Base-by-base conservation (phyloP, 345 rosid species). In the Populus nigra region DNA sequence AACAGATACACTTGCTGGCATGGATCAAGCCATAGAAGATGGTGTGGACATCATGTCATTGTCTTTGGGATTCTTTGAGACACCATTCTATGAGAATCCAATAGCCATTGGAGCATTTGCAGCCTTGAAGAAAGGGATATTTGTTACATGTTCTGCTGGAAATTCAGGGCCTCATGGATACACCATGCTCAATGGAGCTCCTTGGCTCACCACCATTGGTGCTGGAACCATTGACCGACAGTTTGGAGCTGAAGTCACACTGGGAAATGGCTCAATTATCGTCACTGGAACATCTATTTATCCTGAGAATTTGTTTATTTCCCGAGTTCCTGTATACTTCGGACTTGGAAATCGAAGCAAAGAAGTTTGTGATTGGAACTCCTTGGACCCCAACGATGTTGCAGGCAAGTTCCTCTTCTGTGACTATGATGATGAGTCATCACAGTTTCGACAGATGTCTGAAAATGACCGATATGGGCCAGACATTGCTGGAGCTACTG, bases 91-190 rank as follows among this genome's bases (percentile, higher is more conserved):
- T 47, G 49, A 76, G 73, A 87, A 89, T 77, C 89, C 88, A 7
- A 80, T 88, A 3, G 90, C 91, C 22, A 53, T 89, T 0, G 93
- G 91, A 84, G 85, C 90, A 72, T 89, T 88, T 67, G 89, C 88
- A 39, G 89, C 91, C 39, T 41, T 85, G 71, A 78, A 76, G 81
- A 88, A 79, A 73, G 89, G 91, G 50, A 86, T 89, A 45, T 88
- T 86, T 53, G 90, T 89, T 5, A 69, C 84, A 5, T 88, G 90
- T 50, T 70, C 91, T 17, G 90, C 88, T 5, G 90, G 90, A 50
- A 89, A 86, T 49, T 1, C 15, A 2, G 89, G 88, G 4, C 91
- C 88, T 12, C 85, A 78, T 68, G 79, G 82, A 8, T 88, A 81
- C 79, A 83, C 88, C 0, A 82, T 86, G 43, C 22, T 7, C 0